phyloP scores from a whole-genome alignment of 2,329 filamentous ascomycete species.

The Epichloe brachyelytri region DNA sequence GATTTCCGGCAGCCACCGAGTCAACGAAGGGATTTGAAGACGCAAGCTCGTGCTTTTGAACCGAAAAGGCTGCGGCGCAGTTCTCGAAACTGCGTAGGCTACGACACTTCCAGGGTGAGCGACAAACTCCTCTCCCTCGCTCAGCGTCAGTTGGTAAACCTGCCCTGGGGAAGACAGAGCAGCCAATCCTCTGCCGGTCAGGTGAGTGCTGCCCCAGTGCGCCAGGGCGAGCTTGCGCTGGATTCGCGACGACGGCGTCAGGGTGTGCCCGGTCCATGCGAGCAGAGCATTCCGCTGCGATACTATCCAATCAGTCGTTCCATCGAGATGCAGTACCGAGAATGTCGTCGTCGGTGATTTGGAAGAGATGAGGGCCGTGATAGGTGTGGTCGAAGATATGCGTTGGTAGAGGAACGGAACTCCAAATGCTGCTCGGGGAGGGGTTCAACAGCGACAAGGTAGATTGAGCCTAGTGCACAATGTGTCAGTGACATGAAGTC shows the following conservation, averaged over 20 bases:
- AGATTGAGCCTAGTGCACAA: conserved; percentile 57
- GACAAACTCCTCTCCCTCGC: conserved; percentile 76
- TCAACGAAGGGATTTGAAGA: conserved; percentile 62
- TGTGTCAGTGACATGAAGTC: not conserved
- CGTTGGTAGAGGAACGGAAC: conserved; percentile 93
- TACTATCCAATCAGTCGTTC: conserved; percentile 90
- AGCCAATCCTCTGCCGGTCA: conserved; percentile 78
- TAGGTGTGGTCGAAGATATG: conserved; percentile 73
- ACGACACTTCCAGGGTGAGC: conserved; percentile 86
- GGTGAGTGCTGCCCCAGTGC: conserved; percentile 81
- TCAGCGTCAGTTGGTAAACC: conserved; percentile 72
- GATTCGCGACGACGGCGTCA: conserved; percentile 62
- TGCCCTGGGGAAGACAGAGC: conserved; percentile 79
- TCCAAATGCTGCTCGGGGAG: conserved; percentile 60
- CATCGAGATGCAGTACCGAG: conserved; percentile 77
- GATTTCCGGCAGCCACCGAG: conserved; percentile 53
- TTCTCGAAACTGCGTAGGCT: conserved; percentile 68
- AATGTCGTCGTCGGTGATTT: conserved; percentile 81
- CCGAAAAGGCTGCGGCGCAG: conserved; percentile 70
- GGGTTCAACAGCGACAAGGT: conserved; percentile 80
- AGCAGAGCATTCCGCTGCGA: conserved; percentile 75
- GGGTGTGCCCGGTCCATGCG: conserved; percentile 91
- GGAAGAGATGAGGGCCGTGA: conserved; percentile 79
- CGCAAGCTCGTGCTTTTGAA: conserved; percentile 66
- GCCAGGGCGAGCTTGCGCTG: conserved; percentile 64